phyloP scores from a whole-genome alignment of 208 protist species.

The Balamuthia mandrillaris region DNA sequence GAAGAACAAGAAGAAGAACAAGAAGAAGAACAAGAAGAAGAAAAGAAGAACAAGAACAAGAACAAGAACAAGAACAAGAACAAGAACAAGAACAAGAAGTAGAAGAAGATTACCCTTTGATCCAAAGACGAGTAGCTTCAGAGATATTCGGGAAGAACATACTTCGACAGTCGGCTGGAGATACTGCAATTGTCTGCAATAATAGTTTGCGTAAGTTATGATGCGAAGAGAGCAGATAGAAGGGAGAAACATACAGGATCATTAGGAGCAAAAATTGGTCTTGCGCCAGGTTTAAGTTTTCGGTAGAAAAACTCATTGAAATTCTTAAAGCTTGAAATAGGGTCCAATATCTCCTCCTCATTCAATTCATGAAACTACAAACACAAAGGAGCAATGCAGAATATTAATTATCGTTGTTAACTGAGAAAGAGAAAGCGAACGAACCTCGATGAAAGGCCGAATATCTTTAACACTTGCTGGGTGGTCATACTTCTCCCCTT shows the following conservation, averaged over 20 bases:
- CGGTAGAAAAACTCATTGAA: slow-evolving; percentile 51
- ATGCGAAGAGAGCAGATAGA: neutral
- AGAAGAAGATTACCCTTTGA: slow-evolving; percentile 5
- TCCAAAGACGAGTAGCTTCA: slow-evolving; percentile 20
- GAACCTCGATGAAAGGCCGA: neutral
- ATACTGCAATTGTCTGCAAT: neutral
- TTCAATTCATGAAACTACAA: neutral
- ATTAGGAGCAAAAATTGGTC: neutral
- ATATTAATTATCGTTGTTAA: no score
- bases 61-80: neutral
- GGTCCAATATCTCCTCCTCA: neutral
- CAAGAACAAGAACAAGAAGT: neutral
- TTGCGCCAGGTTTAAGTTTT: neutral
- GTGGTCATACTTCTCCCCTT: neutral
- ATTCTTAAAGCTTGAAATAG: neutral
- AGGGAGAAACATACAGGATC: slow-evolving; percentile 18
- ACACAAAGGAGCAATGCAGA: no score
- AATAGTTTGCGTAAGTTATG: neutral
- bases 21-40: neutral
- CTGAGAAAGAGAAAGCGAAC: no score
- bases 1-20: neutral
- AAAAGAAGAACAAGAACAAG: no score
- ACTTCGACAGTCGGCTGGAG: neutral
- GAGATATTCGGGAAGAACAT: slow-evolving; percentile 27
- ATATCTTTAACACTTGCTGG: neutral